Base-by-base conservation (phyloP, 169 alveolate species). In the Plasmodium sp. region DNA sequence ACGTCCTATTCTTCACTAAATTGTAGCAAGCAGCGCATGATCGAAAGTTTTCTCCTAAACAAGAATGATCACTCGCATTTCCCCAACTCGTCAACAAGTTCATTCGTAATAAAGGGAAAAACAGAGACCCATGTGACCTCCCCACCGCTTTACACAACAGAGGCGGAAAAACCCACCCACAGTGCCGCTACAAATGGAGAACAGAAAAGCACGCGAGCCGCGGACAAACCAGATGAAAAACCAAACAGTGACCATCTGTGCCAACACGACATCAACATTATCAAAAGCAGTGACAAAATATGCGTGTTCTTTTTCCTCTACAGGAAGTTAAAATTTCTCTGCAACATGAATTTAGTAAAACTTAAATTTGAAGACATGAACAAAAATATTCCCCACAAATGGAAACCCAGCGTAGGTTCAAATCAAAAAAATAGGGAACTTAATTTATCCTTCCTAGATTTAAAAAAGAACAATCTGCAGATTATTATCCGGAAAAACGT, bases 1-100 rank as follows among this genome's bases (percentile, higher is more conserved):
- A 90, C 94, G n/a, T 90, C 94, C 5, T 90, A 90, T 62, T 90
- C 94, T 54, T 51, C 72, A 54, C 83, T 90, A 31, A 80, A 62
- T 90, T 80, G 77, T 90, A 43, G 45, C 54, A 90, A 79, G 10
- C 51, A 90, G 6, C 72, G 72, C 27, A 22, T 90, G 27, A 80
- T 90, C 74, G 74, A 80, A 80, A 80, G 82, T 43, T 90, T 90
- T 58, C 22, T 90, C 33, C 36, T 3, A 56, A 90, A 33, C 22
- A 79, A 48, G 48, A 90, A 81, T n/a, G 45, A 90, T 18, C n/a
- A 79, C 14, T 7, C 22, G 3, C 45, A 90, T n/a, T 74, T 84
- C 77, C 39, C 27, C 77, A 67, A 67, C 27, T 67, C 77, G 27
- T 5, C 77, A 67, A 67, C 27, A 12, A 31, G 62, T 22, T 0